Evolutionary conservation across 345 rosid genomes (phyloP), one percentile per base, ranked within the genome.

Genomic region (Jatropha curcas): DNA sequence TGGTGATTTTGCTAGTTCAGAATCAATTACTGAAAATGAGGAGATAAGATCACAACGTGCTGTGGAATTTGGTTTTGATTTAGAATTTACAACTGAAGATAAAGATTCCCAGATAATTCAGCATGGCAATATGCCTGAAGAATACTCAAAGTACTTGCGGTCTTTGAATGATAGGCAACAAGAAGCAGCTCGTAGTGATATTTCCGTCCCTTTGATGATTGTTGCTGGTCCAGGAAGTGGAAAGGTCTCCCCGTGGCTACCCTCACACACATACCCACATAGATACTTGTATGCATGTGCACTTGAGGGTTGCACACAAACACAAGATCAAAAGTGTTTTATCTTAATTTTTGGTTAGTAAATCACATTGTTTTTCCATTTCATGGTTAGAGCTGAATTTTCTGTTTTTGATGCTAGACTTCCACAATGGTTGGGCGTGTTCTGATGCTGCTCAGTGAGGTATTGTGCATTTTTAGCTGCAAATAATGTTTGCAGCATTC

Each of bases 141-240:
- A 82, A 61, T 88, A 86, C 79, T 82, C 81, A 1, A 87, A 83
- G 72, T 94, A 88, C 82, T 77, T 89, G 82, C 84, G 75, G 45
- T 80, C 89, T 53, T 86, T 94, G 75, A 94, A 89, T 82, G 97
- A 90, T 61, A 85, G 84, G 84, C 97, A 94, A 76, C 84, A 79
- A n/a, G 92, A 89, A 68, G 98, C 98, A 6, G 98, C 97, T 27
- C 88, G 86, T 74, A 81, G 86, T 80, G 80, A 89, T 71, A 85
- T 89, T 60, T 83, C 93, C 37, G 81, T 80, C 22, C 97, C 98
- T 82, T 86, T 88, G 61, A 89, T 94, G 97, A 92, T 94, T 78
- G 86, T 82, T 56, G 98, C 98, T 76, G 98, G 98, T 82, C 97
- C 97, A 33, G 97, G 98, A 76, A 94, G 98, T 69, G 97, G 98